Evolutionary conservation across 1,139 yeast species (phyloP).

Genomic region (Torulaspora globosa): DNA sequence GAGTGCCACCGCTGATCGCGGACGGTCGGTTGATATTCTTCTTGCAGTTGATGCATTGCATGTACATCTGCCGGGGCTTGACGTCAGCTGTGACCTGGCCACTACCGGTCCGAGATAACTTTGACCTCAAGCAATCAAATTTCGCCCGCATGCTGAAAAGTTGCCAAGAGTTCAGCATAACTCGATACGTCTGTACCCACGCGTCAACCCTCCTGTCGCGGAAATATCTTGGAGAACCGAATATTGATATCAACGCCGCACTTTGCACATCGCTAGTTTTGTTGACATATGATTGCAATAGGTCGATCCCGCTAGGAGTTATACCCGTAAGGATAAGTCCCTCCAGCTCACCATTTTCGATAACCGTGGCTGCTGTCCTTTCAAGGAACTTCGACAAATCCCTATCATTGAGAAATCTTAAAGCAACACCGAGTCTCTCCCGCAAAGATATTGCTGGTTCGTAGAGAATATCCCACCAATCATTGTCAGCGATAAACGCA

Average conservation of each 20-base stretch:
- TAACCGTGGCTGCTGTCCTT: constrained; percentile 66
- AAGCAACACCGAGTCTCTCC: constrained; percentile 86
- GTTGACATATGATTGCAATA: constrained; percentile 83
- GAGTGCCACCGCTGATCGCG: constrained; percentile 4
- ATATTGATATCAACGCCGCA: constrained; percentile 75
- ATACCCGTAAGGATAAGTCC: constrained; percentile 88
- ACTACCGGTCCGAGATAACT: constrained; percentile 51
- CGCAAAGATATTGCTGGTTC: constrained; percentile 83
- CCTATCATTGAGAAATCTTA: constrained; percentile 74
- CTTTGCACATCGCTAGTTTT: constrained; percentile 91
- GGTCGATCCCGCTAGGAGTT: constrained; percentile 75
- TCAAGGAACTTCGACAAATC: constrained; percentile 67
- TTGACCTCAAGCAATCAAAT: constrained; percentile 76
- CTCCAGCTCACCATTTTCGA: constrained; percentile 77
- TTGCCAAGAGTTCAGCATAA: constrained; percentile 80
- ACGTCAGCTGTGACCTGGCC: constrained; percentile 50
- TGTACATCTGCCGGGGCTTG: constrained; percentile 68
- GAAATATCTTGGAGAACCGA: constrained; percentile 81
- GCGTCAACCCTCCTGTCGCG: constrained; percentile 62
- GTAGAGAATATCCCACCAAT: constrained; percentile 94
- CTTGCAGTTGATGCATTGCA: constrained; percentile 80
- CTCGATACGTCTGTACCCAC: constrained; percentile 75
- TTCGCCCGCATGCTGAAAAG: constrained; percentile 72
- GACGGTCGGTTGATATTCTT: constrained; percentile 51
- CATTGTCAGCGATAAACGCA: constrained; percentile 90